These are phyloP conservation scores for Coccomyxa sp. DNA, from an alignment of 139 green algal species.

Conservation along the genomic window DNA sequence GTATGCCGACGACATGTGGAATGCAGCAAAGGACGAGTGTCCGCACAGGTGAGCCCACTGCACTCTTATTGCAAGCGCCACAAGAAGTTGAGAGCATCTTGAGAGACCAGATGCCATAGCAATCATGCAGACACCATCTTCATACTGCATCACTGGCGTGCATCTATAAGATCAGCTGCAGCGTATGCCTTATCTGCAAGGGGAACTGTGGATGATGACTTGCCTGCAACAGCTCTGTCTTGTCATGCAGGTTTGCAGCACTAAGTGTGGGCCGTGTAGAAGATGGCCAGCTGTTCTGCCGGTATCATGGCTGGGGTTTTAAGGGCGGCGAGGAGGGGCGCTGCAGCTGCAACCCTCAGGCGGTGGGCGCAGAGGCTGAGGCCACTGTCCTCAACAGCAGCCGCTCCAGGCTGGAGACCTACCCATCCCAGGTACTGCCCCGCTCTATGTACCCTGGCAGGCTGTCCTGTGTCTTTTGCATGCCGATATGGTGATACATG, in stretches of 20 bases:
- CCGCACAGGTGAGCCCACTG: background rate
- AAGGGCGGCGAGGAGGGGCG: background rate
- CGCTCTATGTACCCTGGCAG: no score
- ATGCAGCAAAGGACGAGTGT: background rate
- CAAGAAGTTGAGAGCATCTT: background rate
- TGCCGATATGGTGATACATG: no score
- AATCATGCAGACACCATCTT: background rate
- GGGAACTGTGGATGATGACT: no score
- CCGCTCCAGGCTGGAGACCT: background rate
- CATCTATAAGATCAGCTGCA: no score
- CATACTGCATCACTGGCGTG: background rate
- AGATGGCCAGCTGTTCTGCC: background rate
- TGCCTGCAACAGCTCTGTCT: background rate
- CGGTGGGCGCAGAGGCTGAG: background rate
- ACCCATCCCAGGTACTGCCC: background rate
- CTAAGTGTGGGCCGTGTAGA: background rate
- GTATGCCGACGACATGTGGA: background rate
- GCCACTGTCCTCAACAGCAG: background rate
- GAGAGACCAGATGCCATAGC: background rate
- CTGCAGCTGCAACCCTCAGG: background rate
- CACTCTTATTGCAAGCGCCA: no score
- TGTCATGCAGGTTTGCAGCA: background rate
- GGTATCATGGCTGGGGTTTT: slow-evolving; percentile 1
- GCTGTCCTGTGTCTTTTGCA: no score
- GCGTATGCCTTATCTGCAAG: background rate